Percentiles rank a stretch among this genome's conserved stretches.
Conservation (phyloP, 805 yeast species). For the Brettanomyces custersianus region DNA sequence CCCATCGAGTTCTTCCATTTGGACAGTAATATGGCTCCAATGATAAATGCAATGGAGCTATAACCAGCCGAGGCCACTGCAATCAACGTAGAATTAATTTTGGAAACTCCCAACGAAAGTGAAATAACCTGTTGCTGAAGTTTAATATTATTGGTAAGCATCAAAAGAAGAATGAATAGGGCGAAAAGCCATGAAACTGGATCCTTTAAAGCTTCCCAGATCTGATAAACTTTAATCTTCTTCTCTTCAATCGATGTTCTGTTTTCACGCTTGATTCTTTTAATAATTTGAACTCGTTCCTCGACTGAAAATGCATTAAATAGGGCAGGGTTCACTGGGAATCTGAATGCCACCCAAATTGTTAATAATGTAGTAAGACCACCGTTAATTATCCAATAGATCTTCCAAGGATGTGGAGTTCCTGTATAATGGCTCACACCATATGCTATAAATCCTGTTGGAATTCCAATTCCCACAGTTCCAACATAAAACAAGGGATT, state of each 20-base stretch:
- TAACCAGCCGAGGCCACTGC: slow-evolving; percentile 46
- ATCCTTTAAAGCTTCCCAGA: slow-evolving; percentile 39
- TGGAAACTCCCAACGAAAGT: slow-evolving; percentile 34
- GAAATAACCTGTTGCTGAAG: slow-evolving; percentile 39
- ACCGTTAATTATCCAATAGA: slow-evolving; percentile 49
- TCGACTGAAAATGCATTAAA: slow-evolving; percentile 37
- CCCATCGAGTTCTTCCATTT: slow-evolving; percentile 30
- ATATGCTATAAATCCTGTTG: slow-evolving; percentile 31
- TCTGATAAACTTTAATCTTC: slow-evolving; percentile 36
- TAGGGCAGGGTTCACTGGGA: slow-evolving; percentile 50
- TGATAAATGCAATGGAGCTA: slow-evolving; percentile 30
- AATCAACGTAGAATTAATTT: slow-evolving; percentile 37
- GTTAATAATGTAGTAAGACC: slow-evolving; percentile 38
- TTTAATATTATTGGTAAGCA: slow-evolving; percentile 43
- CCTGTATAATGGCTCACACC: slow-evolving; percentile 25
- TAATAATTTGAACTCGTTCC: slow-evolving; percentile 44
- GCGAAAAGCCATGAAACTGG: slow-evolving; percentile 38
- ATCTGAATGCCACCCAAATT: slow-evolving; percentile 27
- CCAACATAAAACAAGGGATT: slow-evolving; percentile 47
- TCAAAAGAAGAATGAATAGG: slow-evolving; percentile 32
- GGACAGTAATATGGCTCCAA: slow-evolving; percentile 28
- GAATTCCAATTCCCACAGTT: slow-evolving; percentile 38
- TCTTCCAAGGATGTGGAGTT: slow-evolving; percentile 36
- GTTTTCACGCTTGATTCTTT: slow-evolving; percentile 30
- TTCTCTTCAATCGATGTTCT: slow-evolving; percentile 36